phyloP scores from a whole-genome alignment of 2,329 filamentous ascomycete genomes.

The Pseudocercospora ulei region DNA sequence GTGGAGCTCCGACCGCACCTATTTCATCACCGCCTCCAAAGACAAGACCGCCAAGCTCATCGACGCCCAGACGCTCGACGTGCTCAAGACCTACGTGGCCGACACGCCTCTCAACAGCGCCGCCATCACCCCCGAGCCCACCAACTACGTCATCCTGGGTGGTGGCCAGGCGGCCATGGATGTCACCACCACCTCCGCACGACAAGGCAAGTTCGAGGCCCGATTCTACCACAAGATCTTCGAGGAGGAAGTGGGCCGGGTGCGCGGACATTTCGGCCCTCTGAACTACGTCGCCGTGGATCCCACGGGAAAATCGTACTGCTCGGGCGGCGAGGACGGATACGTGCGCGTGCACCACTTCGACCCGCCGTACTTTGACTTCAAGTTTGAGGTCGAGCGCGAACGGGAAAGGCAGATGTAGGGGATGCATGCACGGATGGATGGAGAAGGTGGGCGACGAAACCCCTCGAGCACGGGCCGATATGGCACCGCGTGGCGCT shows the following conservation, averaged over 20 bases:
- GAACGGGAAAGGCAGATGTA: conserved; percentile 43
- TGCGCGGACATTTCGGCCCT: conserved; percentile 92
- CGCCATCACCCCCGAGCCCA: conserved; percentile 88
- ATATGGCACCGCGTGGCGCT: conserved; percentile 40
- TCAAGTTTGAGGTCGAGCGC: conserved; percentile 96
- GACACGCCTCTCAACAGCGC: conserved; percentile 97
- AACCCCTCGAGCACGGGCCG: conserved; percentile 13
- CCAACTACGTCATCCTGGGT: conserved; percentile 94
- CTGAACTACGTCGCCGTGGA: conserved; percentile 93
- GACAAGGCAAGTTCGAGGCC: conserved; percentile 98
- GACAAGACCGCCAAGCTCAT: conserved; percentile 96
- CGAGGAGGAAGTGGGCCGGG: conserved; percentile 95
- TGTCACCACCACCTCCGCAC: conserved; percentile 83
- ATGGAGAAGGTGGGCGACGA: conserved; percentile 18
- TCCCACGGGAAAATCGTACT: conserved; percentile 84
- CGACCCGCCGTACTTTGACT: conserved; percentile 97
- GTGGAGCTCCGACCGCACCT: conserved; percentile 86
- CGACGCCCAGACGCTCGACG: conserved; percentile 72
- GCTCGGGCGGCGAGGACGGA: conserved; percentile 91
- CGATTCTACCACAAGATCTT: conserved; percentile 99
- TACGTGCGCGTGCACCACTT: conserved; percentile 98
- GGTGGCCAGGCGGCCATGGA: conserved; percentile 99
- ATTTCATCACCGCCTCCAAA: conserved; percentile 97
- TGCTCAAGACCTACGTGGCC: conserved; percentile 83
- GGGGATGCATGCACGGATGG: conserved; percentile 12